Evolutionary conservation across 2,329 filamentous ascomycete genomes (phyloP).

Genomic region (Escovopsis weberi): DNA sequence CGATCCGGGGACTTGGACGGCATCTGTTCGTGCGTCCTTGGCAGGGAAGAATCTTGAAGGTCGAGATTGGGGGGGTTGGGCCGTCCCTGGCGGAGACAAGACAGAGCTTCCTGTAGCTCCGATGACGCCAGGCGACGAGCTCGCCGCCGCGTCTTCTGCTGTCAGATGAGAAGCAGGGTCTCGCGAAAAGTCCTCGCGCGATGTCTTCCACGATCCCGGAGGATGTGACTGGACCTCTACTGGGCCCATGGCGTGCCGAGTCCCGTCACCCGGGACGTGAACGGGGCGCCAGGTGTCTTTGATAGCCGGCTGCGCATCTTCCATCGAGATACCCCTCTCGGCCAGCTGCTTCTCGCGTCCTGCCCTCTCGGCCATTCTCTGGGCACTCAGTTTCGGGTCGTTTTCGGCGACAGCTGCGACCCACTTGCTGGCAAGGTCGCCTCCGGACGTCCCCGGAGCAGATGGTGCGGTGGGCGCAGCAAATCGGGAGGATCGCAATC

Average conservation of each 20-base stretch:
- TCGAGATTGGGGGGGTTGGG: slow-evolving; percentile 30
- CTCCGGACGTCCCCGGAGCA: slow-evolving; percentile 10
- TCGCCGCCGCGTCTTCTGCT: slow-evolving; percentile 10
- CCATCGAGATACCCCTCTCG: slow-evolving; percentile 28
- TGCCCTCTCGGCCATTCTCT: slow-evolving; percentile 23
- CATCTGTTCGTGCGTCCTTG: slow-evolving; percentile 32
- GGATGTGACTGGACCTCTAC: slow-evolving; percentile 16
- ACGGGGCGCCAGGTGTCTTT: slow-evolving; percentile 40
- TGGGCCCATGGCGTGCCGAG: slow-evolving; percentile 13
- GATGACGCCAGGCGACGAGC: slow-evolving; percentile 15
- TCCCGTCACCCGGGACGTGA: slow-evolving; percentile 22
- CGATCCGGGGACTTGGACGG: slow-evolving; percentile 20
- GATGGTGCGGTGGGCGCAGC: not conserved
- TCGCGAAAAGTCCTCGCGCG: slow-evolving; percentile 14
- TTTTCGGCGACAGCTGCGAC: slow-evolving; percentile 27
- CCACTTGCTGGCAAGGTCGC: slow-evolving; percentile 27
- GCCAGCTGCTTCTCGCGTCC: slow-evolving; percentile 29
- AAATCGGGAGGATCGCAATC: slow-evolving; percentile 17
- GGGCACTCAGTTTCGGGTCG: slow-evolving; percentile 29
- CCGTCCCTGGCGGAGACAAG: slow-evolving; percentile 14
- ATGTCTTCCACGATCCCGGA: slow-evolving; percentile 16
- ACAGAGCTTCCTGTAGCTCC: slow-evolving; percentile 13
- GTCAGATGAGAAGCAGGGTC: not conserved
- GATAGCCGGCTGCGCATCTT: slow-evolving; percentile 32
- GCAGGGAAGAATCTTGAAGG: slow-evolving; percentile 49